A percentile compares a stretch with the other conserved stretches of the same genome.
phyloP scores from a whole-genome alignment of 169 alveolate species.

The Plasmodium ovale region DNA sequence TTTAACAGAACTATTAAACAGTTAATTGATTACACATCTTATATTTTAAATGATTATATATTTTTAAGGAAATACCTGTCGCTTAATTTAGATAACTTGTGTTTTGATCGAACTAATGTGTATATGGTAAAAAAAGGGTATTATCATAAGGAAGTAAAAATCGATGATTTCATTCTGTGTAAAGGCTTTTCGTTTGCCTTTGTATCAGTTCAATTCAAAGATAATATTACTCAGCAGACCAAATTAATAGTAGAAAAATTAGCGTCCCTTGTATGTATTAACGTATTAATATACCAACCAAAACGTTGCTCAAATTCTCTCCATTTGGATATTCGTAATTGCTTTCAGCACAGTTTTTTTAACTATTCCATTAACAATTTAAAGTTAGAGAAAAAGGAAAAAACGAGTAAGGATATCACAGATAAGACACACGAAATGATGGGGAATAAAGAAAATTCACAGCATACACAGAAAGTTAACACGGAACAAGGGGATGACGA shows the following conservation, averaged over 20 bases:
- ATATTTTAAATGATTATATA: conserved; percentile 65
- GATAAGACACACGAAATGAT: not conserved
- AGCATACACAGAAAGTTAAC: not conserved
- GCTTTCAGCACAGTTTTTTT: not conserved
- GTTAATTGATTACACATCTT: conserved; percentile 69
- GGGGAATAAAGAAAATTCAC: not conserved
- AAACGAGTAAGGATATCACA: not conserved
- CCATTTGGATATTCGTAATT: conserved; percentile 29
- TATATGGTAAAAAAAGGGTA: conserved; percentile 36
- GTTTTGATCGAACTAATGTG: not conserved
- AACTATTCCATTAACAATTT: not conserved
- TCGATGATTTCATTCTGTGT: conserved; percentile 64
- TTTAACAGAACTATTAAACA: conserved; percentile 51
- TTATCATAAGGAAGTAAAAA: conserved; percentile 62
- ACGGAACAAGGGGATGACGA: conserved; percentile 2
- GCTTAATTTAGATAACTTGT: conserved; percentile 33
- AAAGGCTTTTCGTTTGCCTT: conserved; percentile 67
- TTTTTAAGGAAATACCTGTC: conserved; percentile 40
- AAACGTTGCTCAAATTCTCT: conserved; percentile 22
- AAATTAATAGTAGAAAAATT: conserved; percentile 55
- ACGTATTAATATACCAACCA: conserved; percentile 56
- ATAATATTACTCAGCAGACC: conserved; percentile 14
- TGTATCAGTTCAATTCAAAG: conserved; percentile 27
- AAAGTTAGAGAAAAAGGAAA: conserved; percentile 3
- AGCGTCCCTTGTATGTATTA: conserved; percentile 51